Conservation (phyloP, 106 monocot species). For the Dendrobium officinale region DNA sequence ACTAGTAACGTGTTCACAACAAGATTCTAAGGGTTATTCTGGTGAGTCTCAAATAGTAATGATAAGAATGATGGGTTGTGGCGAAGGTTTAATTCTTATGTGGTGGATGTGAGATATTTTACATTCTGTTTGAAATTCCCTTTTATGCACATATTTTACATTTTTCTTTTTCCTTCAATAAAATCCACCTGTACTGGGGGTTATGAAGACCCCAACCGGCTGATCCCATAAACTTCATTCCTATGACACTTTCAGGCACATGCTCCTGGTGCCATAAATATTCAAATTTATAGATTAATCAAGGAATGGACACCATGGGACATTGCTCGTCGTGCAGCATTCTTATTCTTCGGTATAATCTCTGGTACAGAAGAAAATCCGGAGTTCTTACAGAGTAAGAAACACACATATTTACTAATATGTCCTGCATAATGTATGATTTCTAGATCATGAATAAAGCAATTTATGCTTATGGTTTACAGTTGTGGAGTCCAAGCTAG, state of each 20-base stretch:
- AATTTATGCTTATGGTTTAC: constrained; percentile 6
- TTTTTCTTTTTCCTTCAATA: too few relatives aligned
- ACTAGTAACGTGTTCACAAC: too few relatives aligned
- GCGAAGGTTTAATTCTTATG: too few relatives aligned
- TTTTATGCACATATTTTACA: too few relatives aligned
- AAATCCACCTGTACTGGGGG: too few relatives aligned
- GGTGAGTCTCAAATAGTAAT: too few relatives aligned
- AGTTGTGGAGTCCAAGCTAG: constrained; percentile 82
- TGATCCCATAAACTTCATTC: not conserved
- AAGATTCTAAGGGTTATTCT: too few relatives aligned
- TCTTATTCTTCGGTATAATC: constrained; percentile 90
- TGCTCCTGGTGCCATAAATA: constrained; percentile 83
- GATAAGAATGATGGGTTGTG: too few relatives aligned
- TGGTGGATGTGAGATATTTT: too few relatives aligned
- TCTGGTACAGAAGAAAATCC: constrained; percentile 95
- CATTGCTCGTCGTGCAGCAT: constrained; percentile 83
- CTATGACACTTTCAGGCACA: constrained; percentile 42
- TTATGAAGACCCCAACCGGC: too few relatives aligned
- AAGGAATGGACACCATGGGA: constrained; percentile 99
- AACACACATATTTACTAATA: not conserved
- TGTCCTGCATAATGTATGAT: not conserved
- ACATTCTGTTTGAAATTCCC: too few relatives aligned
- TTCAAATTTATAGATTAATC: constrained; percentile 87
- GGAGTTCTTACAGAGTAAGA: constrained; percentile 71
- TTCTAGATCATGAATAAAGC: not conserved